phyloP scores from a whole-genome alignment of 2,329 filamentous ascomycete genomes.

The Alternaria postmessia region DNA sequence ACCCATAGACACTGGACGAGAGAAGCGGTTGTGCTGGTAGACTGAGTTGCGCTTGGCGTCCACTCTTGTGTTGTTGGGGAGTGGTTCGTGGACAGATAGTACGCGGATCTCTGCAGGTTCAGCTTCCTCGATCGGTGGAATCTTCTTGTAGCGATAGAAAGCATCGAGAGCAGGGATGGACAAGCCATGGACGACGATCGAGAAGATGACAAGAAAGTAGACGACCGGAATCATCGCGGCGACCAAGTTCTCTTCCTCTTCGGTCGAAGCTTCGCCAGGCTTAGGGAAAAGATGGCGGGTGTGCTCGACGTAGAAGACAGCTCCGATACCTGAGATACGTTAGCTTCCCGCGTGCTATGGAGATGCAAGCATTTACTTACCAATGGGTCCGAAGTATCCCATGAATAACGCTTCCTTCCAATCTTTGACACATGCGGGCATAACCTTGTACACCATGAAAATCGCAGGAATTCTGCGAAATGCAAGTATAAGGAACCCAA shows the following conservation, averaged over 20 bases:
- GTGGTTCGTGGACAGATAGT: constrained; percentile 49
- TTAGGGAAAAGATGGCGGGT: constrained; percentile 55
- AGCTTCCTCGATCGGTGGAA: constrained; percentile 54
- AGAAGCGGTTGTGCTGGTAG: constrained; percentile 61
- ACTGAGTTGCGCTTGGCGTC: constrained; percentile 42
- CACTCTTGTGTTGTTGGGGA: constrained; percentile 52
- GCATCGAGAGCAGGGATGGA: constrained; percentile 57
- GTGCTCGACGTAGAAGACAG: constrained; percentile 58
- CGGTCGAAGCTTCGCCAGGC: constrained; percentile 49
- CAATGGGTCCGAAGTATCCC: constrained; percentile 62
- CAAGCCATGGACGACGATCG: constrained; percentile 58
- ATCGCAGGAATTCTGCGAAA: constrained; percentile 67
- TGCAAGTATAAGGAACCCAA: constrained; percentile 62
- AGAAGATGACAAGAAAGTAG: constrained; percentile 58
- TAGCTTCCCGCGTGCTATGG: neutral
- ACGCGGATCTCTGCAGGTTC: constrained; percentile 38
- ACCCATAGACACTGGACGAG: constrained; percentile 22
- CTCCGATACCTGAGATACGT: constrained; percentile 47
- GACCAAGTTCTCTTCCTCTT: constrained; percentile 53
- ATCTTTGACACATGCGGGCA: constrained; percentile 61
- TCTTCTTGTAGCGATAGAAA: constrained; percentile 51
- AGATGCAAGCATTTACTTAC: constrained; percentile 14
- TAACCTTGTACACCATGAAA: constrained; percentile 62
- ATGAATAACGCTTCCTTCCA: constrained; percentile 69
- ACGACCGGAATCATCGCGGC: constrained; percentile 56